Base-by-base conservation (phyloP, 2,329 filamentous ascomycete species). In the Xylogone sp. region DNA sequence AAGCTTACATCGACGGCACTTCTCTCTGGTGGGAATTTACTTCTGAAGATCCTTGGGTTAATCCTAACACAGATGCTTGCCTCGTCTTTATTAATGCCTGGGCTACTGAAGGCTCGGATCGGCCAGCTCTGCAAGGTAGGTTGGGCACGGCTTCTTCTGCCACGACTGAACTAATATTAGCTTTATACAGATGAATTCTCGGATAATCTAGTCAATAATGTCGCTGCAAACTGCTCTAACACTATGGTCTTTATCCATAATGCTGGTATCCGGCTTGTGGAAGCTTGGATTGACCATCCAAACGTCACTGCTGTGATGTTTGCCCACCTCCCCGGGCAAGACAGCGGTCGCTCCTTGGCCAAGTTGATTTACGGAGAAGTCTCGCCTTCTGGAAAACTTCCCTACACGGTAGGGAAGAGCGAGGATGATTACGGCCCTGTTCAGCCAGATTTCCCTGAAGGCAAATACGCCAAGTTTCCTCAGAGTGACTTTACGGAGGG, bases 301-400 rank as follows among this genome's bases (percentile, higher is more conserved):
- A 83, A 82, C 22, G 82, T 96, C 55, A 90, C 90, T 62, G 85
- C 87, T 0, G 83, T 95, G 1, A 66, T 96, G 1, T 77, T 92
- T 43, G 89, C 88, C 10, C 87, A 94, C 60, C 74, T 96, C 0
- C 90, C 91, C 0, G 90, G 91, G 1, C 83, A 95, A 63, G 90
- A 96, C 65, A 89, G 86, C 27, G 91, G 91, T 6, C 86, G 88
- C 54, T 88, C 90, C 0, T 74, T 96, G 2, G 81, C 82, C 1
- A 87, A 94, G 58, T 76, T 96, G 1, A 72, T 96, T 1, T 91
- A 91, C 53, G 91, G 91, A 6, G 78, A 84, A 21, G 76, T 84
- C 12, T 92, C 89, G 60, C 84, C 85, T 0, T 90, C 83, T 47
- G 91, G 90, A 12, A 84, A 86, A 48, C 73, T 96, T 1, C 91